A percentile compares a stretch with the other conserved stretches of the same genome.
Evolutionary conservation across 495 filamentous ascomycete species (phyloP).

Genomic region (Ascobolus immersus): DNA sequence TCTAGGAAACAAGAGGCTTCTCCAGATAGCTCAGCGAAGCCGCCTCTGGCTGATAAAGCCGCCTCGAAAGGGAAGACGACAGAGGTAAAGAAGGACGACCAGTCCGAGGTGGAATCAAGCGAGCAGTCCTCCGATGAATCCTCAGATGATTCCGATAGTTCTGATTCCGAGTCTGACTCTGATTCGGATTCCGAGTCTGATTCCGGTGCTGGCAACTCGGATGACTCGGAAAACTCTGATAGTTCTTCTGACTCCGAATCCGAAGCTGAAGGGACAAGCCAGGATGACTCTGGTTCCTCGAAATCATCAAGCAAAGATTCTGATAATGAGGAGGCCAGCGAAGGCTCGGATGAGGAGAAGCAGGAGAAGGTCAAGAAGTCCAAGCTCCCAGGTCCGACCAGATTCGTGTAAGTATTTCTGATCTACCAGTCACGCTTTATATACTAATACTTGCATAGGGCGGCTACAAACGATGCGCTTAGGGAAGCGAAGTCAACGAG

Average conservation of each 20-base stretch:
- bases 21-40: too few relatives aligned
- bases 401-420: too few relatives aligned
- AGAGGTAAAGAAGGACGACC: too few relatives aligned
- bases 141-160: background rate
- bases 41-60: too few relatives aligned
- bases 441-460: too few relatives aligned
- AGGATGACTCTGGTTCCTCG: background rate
- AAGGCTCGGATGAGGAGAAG: background rate
- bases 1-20: too few relatives aligned
- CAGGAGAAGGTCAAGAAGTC: background rate
- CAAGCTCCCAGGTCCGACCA: too few relatives aligned
- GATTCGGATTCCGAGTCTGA: background rate
- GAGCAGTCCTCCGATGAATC: slow-evolving; percentile 1
- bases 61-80: background rate
- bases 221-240: background rate
- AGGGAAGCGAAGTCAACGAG: too few relatives aligned
- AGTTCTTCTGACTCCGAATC: slow-evolving; percentile 1
- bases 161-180: background rate
- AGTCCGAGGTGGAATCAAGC: too few relatives aligned
- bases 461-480: too few relatives aligned
- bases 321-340: background rate
- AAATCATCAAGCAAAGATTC: background rate
- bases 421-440: too few relatives aligned
- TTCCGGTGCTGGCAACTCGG: too few relatives aligned
- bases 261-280: background rate